Evolutionary conservation across 495 filamentous ascomycete genomes (phyloP), one percentile per base, ranked within the genome.

Genomic region (Pyrenula aspistea): DNA sequence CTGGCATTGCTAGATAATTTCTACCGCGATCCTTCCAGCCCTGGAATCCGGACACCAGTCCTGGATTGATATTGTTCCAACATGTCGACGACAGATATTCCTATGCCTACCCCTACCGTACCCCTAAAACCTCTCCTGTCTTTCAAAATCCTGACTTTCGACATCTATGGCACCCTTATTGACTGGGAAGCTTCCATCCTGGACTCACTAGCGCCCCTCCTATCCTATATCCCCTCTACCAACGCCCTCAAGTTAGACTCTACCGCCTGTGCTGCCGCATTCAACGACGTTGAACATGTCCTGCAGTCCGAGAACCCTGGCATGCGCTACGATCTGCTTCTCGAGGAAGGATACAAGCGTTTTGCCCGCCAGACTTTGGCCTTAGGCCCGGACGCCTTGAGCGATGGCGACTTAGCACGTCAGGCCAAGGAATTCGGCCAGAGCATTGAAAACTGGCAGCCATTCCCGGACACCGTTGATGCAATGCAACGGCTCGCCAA

Each of bases 161-260:
- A 94, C 67, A 81, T 87, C 74, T 92, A 88, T 67, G 86, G 88
- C 66, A 94, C 89, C 0, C 77, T 91, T 22, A 82, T 92, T 53
- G 86, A 91, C 74, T 88, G 85, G 85, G 80, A 90, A 66, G 56
- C 53, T 3, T 74, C 73, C 25, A 72, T 77, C 22, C 60, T 73
- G 25, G 24, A 57, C 1, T 67, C 69, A 2, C 60, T 78, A 8
- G 57, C 65, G 24, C 77, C 80, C 0, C 64, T 77, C n/a, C 63
- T 77, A 49, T 54, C 66, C 19, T 66, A 67, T 22, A 67, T 75
- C 10, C 71, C 71, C 0, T 48, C 71, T 24, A 57, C 68, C 2
- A 71, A 77, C 65, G 66, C 77, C 0, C 71, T 71, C 54, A 61
- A 72, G 54, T 67, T 73, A 25, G 62, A 64, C 0, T 58, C 66